Evolutionary conservation across 192 early-diverging fungal genomes (phyloP).

Genomic region (Backusella luteola): DNA sequence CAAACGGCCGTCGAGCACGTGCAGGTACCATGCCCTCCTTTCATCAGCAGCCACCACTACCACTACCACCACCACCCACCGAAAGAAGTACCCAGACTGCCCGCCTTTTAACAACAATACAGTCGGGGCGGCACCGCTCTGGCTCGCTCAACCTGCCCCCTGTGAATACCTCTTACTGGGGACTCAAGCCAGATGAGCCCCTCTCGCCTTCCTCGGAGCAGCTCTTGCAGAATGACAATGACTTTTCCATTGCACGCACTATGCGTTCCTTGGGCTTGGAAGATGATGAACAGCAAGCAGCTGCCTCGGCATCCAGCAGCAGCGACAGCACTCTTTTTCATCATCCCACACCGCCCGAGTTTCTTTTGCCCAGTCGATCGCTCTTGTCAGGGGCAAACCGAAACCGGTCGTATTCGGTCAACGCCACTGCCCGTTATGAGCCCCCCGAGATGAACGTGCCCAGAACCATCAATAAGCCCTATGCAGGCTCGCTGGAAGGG

Average conservation of each 20-base stretch:
- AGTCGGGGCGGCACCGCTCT: constrained; percentile 20
- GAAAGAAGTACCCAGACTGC: not conserved
- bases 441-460: not conserved
- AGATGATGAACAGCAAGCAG: constrained; percentile 11
- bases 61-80: not conserved
- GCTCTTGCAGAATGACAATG: constrained; percentile 9
- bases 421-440: constrained; percentile 13
- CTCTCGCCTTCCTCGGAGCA: constrained; percentile 18
- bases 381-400: not conserved
- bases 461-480: not conserved
- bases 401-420: constrained; percentile 28
- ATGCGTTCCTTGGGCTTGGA: constrained; percentile 33
- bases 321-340: not conserved
- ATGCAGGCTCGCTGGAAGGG: not conserved
- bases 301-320: not conserved
- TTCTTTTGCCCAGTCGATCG: not conserved
- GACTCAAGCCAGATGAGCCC: constrained; percentile 10
- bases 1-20: constrained; percentile 15
- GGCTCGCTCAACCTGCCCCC: constrained; percentile 28
- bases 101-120: not conserved
- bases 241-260: constrained; percentile 34
- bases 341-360: not conserved
- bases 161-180: not conserved
- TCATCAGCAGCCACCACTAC: not conserved
- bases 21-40: constrained; percentile 37